Evolutionary conservation across 2,329 filamentous ascomycete species (phyloP).

Genomic region (Xylariaceae sp.): DNA sequence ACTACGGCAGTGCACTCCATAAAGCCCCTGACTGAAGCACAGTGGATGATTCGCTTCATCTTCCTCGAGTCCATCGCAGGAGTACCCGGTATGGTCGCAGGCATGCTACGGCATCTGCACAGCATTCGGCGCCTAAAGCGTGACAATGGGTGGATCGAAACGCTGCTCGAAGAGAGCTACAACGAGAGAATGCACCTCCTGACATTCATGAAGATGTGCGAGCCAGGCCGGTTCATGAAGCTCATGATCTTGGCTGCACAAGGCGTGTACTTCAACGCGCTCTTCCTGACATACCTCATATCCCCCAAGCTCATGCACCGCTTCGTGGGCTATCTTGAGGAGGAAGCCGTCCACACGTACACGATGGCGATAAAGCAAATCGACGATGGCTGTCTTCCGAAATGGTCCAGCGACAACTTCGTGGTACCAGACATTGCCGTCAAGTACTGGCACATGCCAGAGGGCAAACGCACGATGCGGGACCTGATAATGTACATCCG

Average conservation of each 20-base stretch:
- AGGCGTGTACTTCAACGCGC: constrained; percentile 92
- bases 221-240: constrained; percentile 85
- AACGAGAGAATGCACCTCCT: constrained; percentile 93
- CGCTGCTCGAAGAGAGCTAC: constrained; percentile 81
- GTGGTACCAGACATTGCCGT: constrained; percentile 83
- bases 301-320: constrained; percentile 86
- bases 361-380: constrained; percentile 84
- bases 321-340: constrained; percentile 95
- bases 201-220: constrained; percentile 87
- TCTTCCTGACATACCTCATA: constrained; percentile 85
- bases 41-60: constrained; percentile 86
- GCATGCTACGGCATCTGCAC: constrained; percentile 85
- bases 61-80: constrained; percentile 94
- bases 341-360: constrained; percentile 95
- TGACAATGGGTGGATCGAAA: constrained; percentile 97
- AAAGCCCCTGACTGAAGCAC: constrained; percentile 70
- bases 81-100: constrained; percentile 94
- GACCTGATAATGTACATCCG: constrained; percentile 86
- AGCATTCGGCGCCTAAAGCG: constrained; percentile 81
- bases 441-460: constrained; percentile 91
- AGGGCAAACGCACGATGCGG: constrained; percentile 75
- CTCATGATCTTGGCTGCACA: constrained; percentile 88
- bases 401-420: constrained; percentile 69
- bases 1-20: constrained; percentile 51
- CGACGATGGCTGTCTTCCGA: constrained; percentile 76